Evolutionary conservation across 345 rosid species (phyloP).

Genomic region (Eucalyptus lansdowneana): DNA sequence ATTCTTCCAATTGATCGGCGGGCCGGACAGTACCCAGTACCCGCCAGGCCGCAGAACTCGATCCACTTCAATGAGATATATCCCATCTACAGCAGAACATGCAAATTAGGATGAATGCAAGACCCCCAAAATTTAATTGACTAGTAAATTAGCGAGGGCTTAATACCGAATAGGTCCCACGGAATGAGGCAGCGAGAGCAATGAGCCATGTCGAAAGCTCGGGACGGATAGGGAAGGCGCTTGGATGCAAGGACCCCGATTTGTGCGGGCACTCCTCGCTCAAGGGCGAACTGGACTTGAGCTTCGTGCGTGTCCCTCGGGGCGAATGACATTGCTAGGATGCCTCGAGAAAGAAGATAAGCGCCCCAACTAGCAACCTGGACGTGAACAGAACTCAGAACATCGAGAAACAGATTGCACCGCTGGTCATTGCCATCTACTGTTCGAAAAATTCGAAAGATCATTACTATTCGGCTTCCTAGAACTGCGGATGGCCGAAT

Average conservation of each 20-base stretch:
- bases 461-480: background rate
- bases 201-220: constrained; percentile 71
- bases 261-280: constrained; percentile 66
- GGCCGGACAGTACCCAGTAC: constrained; percentile 67
- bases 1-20: constrained; percentile 48
- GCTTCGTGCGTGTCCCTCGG: constrained; percentile 70
- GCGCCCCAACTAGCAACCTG: constrained; percentile 79
- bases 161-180: constrained; percentile 33
- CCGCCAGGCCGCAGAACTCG: constrained; percentile 61
- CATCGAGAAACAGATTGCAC: background rate
- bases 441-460: background rate
- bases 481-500: background rate
- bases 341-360: constrained; percentile 32
- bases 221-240: constrained; percentile 50
- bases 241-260: constrained; percentile 47
- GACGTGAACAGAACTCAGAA: background rate
- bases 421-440: background rate
- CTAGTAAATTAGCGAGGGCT: background rate
- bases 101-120: background rate
- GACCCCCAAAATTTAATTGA: background rate
- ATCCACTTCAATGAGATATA: constrained; percentile 52
- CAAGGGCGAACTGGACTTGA: constrained; percentile 66
- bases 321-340: constrained; percentile 47
- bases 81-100: constrained; percentile 22
- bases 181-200: constrained; percentile 81